Base-by-base conservation (phyloP, 768 basidiomycete genomes). In the Leccinum longicurvipes region DNA sequence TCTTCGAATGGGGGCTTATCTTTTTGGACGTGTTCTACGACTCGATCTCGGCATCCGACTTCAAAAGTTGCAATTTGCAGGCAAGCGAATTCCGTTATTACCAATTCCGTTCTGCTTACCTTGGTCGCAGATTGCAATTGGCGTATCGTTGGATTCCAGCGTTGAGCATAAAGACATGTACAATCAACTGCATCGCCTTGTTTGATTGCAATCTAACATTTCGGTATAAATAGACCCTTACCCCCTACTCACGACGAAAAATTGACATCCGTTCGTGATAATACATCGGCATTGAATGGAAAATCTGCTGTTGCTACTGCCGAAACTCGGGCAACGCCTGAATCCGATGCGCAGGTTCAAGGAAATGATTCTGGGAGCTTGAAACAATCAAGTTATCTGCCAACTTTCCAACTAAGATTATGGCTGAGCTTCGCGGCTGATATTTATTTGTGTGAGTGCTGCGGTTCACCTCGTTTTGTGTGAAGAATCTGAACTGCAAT, bases 1-100 rank as follows among this genome's bases (percentile, higher is more conserved):
- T 94, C 72, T 89, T 90, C 62, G 93, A 96, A 72, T 96, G 93
- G 93, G 77, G 76, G 8, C 81, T 93, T 47, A 90, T 93, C 53
- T 66, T 86, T 50, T 75, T 86, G 45, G 91, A 93, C 55, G 75
- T 93, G 24, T 55, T 82, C 14, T 92, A 83, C 60, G 91, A 93
- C 65, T 83, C 89, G 0, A 69, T 86, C n/a, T 63, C 81, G 1
- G 82, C 78, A 53, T 71, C 77, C 27, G 89, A 91, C 60, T 82
- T 91, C 58, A 72, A 68, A 45, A 74, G 78, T 39, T 74, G 77
- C 6, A 73, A 79, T 56, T 61, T 88, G 19, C 77, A 86, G 73
- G 86, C 83, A 57, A 60, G 77, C 57, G 2, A 15, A 10, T 44
- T 34, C 48, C 24, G 10, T 31, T 14, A 6, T 2, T 24, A 36